Conservation (phyloP, 192 early-diverging fungal species). For the Chytriomyces confervae region DNA sequence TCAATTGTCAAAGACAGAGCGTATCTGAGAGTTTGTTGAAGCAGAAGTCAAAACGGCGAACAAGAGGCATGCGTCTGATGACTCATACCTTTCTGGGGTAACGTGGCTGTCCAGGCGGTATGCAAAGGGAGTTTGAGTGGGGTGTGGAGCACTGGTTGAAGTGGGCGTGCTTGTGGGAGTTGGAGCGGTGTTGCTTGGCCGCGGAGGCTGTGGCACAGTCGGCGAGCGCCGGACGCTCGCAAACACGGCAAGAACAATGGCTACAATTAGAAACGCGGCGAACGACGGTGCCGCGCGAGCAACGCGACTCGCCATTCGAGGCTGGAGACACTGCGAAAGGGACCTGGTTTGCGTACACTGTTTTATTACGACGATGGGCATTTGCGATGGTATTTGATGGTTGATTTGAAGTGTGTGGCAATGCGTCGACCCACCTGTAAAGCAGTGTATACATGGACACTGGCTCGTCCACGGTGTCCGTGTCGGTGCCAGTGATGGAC, state of each 20-base stretch:
- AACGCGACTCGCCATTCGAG: background rate
- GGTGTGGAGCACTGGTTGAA: background rate
- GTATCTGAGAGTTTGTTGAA: background rate
- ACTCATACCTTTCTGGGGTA: background rate
- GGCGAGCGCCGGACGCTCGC: background rate
- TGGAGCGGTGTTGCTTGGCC: background rate
- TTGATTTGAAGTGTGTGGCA: no score
- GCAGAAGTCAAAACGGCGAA: no score
- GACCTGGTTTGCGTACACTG: no score
- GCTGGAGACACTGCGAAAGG: background rate
- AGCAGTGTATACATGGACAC: no score
- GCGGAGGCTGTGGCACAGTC: background rate
- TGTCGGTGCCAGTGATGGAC: no score
- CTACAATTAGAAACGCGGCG: background rate
- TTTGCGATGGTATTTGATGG: no score
- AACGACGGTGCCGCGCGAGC: background rate
- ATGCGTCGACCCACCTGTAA: no score
- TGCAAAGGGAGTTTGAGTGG: background rate
- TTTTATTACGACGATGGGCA: no score
- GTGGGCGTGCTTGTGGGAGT: background rate
- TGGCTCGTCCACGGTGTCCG: no score
- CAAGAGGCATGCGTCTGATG: no score
- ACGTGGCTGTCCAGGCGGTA: background rate
- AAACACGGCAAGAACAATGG: background rate
- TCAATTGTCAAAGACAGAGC: background rate